phyloP scores from a whole-genome alignment of 495 filamentous ascomycete species.

The Poronia punctata region DNA sequence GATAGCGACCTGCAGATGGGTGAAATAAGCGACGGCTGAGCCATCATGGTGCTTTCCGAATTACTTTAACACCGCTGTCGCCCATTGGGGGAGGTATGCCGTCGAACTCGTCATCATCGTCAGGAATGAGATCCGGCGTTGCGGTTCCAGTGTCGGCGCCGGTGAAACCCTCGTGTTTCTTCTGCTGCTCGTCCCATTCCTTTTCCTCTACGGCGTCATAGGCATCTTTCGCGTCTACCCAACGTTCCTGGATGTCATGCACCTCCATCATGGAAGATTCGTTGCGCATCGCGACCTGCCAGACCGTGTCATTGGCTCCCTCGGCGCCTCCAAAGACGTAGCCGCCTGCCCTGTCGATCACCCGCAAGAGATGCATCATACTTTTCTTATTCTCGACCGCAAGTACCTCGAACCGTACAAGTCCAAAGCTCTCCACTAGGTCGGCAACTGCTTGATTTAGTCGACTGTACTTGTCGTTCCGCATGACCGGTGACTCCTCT shows the following conservation, averaged over 20 bases:
- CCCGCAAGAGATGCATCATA: slow-evolving; percentile 83
- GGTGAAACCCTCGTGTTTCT: slow-evolving; percentile 20
- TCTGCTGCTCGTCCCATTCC: slow-evolving; percentile 55
- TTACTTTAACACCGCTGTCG: slow-evolving; percentile 34
- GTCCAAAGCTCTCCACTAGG: slow-evolving; percentile 77
- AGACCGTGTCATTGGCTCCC: slow-evolving; percentile 87
- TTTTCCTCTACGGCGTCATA: slow-evolving; percentile 74
- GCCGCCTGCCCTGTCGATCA: slow-evolving; percentile 83
- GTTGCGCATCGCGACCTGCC: slow-evolving; percentile 90
- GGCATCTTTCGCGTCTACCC: slow-evolving; percentile 83
- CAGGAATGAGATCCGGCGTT: slow-evolving; percentile 23
- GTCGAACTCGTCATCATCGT: slow-evolving; percentile 30
- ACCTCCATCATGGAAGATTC: slow-evolving; percentile 72
- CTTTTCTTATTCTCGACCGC: slow-evolving; percentile 93
- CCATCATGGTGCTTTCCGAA: slow-evolving; percentile 35
- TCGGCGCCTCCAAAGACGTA: slow-evolving; percentile 90
- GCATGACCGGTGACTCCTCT: slow-evolving; percentile 45
- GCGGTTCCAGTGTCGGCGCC: slow-evolving; percentile 12
- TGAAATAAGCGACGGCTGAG: slow-evolving; percentile 29
- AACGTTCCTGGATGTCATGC: slow-evolving; percentile 86
- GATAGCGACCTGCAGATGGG: slow-evolving; percentile 45
- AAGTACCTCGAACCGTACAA: slow-evolving; percentile 87
- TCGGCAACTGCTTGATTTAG: slow-evolving; percentile 83
- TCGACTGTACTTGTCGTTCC: slow-evolving; percentile 65
- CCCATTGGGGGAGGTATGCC: slow-evolving; percentile 22